Evolutionary conservation across 129 eudicot genomes (phyloP).

Genomic region (Escallonia herrerae): DNA sequence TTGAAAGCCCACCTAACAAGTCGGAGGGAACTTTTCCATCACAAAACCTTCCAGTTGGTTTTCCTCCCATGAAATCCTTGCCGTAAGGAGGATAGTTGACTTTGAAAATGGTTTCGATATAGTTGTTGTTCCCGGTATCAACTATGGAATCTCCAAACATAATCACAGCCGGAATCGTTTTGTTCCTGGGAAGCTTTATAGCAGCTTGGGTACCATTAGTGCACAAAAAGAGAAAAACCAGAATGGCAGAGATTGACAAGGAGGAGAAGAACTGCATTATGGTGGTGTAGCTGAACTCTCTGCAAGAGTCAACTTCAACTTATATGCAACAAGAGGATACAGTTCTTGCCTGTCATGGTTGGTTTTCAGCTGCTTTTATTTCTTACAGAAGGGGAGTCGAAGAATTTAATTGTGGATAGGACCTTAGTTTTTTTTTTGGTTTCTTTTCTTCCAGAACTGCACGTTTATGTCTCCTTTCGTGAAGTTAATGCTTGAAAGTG

Average conservation of each 20-base stretch:
- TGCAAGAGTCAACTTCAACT: not conserved
- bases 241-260: constrained; percentile 1
- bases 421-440: no score
- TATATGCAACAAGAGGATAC: no score
- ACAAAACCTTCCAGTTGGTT: constrained; percentile 77
- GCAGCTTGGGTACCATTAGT: constrained; percentile 7
- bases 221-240: constrained; percentile 1
- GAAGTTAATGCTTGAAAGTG: not conserved
- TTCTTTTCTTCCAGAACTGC: no score
- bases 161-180: constrained; percentile 49
- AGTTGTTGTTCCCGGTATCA: constrained; percentile 77
- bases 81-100: constrained; percentile 88
- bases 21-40: constrained; percentile 87
- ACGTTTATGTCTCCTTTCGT: not conserved
- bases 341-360: not conserved
- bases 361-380: not conserved
- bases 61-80: constrained; percentile 63
- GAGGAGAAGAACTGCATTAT: not conserved
- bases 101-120: constrained; percentile 44
- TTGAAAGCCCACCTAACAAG: constrained; percentile 34
- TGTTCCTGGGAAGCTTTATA: constrained; percentile 27
- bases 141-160: constrained; percentile 79
- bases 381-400: not conserved
- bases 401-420: no score
- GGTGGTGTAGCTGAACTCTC: not conserved